These are phyloP conservation scores for Kwoniella shandongensis DNA, from an alignment of 768 basidiomycete species.

Conservation along the genomic window DNA sequence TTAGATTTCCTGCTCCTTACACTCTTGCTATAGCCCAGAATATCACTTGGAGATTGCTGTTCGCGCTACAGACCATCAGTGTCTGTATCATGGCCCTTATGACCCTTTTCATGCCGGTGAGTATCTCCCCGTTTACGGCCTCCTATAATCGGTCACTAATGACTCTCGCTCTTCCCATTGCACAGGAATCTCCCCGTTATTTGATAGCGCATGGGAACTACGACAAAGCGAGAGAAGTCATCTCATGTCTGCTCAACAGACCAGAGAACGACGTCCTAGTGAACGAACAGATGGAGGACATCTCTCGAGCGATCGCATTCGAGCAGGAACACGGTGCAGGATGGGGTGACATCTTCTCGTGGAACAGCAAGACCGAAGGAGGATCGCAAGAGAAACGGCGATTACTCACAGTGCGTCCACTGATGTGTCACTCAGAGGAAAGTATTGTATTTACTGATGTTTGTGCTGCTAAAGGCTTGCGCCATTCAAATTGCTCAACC, in stretches of 20 bases:
- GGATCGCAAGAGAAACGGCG: neutral
- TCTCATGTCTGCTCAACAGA: conserved; percentile 16
- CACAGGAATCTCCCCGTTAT: conserved; percentile 26
- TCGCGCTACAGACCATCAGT: conserved; percentile 20
- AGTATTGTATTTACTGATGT: no score
- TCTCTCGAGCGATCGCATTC: conserved; percentile 18
- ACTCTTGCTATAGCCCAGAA: conserved; percentile 1
- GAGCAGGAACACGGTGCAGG: conserved; percentile 15
- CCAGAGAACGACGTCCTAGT: conserved; percentile 10
- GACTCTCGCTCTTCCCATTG: neutral
- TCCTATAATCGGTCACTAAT: no score
- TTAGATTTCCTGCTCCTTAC: neutral
- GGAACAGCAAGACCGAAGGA: neutral
- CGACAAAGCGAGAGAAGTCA: conserved; percentile 17
- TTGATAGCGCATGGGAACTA: conserved; percentile 17
- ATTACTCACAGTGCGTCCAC: neutral
- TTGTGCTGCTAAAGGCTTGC: no score
- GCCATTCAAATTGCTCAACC: conserved; percentile 10
- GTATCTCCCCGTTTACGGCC: no score
- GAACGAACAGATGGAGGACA: conserved; percentile 24
- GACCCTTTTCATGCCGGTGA: conserved; percentile 25
- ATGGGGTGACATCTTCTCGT: conserved; percentile 22
- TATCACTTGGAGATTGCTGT: conserved; percentile 22
- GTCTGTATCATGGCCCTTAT: conserved; percentile 19
- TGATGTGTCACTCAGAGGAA: no score